Evolutionary conservation across 768 basidiomycete species (phyloP).

Genomic region (Amanita polypyramis): DNA sequence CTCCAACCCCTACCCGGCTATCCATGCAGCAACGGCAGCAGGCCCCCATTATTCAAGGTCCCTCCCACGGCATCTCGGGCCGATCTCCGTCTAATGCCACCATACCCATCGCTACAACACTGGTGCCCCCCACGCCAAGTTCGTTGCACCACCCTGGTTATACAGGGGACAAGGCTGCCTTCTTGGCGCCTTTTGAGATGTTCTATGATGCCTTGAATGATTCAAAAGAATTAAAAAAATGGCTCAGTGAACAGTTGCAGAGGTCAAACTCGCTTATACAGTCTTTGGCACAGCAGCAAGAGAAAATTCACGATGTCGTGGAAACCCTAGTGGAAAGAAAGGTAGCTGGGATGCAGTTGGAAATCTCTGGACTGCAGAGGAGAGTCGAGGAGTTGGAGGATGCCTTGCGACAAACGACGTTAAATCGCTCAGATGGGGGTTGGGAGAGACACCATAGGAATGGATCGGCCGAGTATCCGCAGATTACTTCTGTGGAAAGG

Average conservation of each 20-base stretch:
- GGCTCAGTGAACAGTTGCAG: constrained; percentile 66
- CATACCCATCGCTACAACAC: constrained; percentile 55
- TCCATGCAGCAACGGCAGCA: constrained; percentile 29
- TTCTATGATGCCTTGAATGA: constrained; percentile 84
- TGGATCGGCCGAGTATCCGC: neutral
- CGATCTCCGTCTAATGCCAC: constrained; percentile 48
- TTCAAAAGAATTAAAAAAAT: constrained; percentile 65
- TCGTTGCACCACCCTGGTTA: constrained; percentile 51
- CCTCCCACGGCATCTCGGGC: constrained; percentile 21
- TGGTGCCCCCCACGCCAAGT: constrained; percentile 65
- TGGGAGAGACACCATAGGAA: constrained; percentile 3
- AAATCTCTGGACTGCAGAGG: constrained; percentile 47
- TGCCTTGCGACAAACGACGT: constrained; percentile 22
- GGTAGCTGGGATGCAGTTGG: constrained; percentile 45
- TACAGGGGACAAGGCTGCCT: constrained; percentile 59
- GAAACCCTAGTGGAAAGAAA: constrained; percentile 53
- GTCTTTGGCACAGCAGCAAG: constrained; percentile 48
- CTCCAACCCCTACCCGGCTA: constrained; percentile 63
- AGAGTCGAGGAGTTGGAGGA: constrained; percentile 65
- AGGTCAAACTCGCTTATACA: constrained; percentile 47
- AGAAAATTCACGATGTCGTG: constrained; percentile 48
- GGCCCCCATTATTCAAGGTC: constrained; percentile 13
- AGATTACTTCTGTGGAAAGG: constrained; percentile 17
- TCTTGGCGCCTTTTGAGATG: constrained; percentile 71
- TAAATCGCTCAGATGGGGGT: constrained; percentile 5